Percentiles rank a stretch among this genome's conserved stretches.
Conservation (phyloP, 1,284 basidiomycete genomes). For the Microbotryum silenes-acaulis region DNA sequence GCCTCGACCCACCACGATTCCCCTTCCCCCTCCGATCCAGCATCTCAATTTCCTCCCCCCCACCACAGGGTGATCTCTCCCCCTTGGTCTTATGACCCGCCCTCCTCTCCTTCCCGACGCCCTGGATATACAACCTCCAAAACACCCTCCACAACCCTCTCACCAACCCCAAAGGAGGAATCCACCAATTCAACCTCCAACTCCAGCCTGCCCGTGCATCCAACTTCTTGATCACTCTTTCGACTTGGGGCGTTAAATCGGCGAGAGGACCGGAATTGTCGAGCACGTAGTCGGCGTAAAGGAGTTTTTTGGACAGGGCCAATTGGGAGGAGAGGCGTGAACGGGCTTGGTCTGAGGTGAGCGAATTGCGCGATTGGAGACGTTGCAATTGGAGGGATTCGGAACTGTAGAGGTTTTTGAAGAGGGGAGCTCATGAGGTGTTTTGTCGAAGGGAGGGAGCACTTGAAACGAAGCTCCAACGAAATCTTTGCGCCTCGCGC, state of each 20-base stretch:
- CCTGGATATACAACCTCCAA: constrained; percentile 29
- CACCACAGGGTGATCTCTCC: background rate
- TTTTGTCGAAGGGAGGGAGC: background rate
- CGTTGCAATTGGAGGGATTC: constrained; percentile 69
- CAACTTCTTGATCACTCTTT: constrained; percentile 55
- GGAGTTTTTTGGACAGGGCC: constrained; percentile 67
- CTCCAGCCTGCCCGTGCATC: constrained; percentile 56
- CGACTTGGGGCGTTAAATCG: constrained; percentile 65
- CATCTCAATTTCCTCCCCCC: constrained; percentile 25
- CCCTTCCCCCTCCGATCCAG: constrained; percentile 1
- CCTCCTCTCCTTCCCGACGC: constrained; percentile 29
- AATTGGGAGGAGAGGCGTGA: constrained; percentile 73
- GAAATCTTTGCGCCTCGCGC: too few relatives aligned
- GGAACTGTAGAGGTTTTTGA: constrained; percentile 48
- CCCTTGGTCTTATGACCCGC: constrained; percentile 15
- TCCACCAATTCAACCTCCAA: constrained; percentile 66
- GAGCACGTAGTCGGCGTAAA: constrained; percentile 75
- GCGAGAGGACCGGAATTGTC: constrained; percentile 74
- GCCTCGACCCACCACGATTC: background rate
- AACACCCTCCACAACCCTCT: constrained; percentile 38
- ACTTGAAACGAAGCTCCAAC: too few relatives aligned
- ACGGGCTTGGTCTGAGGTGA: constrained; percentile 50
- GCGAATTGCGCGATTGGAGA: constrained; percentile 48
- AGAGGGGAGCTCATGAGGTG: too few relatives aligned
- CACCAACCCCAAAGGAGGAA: constrained; percentile 63